Percentiles rank a stretch among this genome's conserved stretches.
These are phyloP conservation scores for Adansonia rubrostipa DNA, from an alignment of 441 rosid species.

Conservation along the genomic window DNA sequence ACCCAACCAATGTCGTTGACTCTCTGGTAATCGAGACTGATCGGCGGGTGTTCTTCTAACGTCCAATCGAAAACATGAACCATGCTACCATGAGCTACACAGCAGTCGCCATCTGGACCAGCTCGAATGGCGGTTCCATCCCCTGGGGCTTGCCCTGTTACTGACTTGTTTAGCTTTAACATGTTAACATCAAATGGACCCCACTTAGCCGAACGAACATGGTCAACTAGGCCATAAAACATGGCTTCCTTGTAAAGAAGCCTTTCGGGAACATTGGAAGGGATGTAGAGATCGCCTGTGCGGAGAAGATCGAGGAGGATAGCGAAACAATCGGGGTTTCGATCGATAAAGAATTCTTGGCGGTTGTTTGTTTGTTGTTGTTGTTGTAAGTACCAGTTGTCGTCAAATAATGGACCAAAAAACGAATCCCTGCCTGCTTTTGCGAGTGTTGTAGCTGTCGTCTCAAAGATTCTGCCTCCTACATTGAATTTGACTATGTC, in stretches of 20 bases:
- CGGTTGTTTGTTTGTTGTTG: slow-evolving; percentile 14
- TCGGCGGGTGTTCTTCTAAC: slow-evolving; percentile 77
- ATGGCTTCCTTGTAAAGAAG: slow-evolving; percentile 77
- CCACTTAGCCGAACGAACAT: slow-evolving; percentile 81
- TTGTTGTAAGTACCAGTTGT: slow-evolving; percentile 61
- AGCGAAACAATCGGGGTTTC: slow-evolving; percentile 86
- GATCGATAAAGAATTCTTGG: slow-evolving; percentile 63
- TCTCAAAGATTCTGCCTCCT: slow-evolving; percentile 84
- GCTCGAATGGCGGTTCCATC: slow-evolving; percentile 96
- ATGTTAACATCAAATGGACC: slow-evolving; percentile 85
- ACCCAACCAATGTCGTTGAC: slow-evolving; percentile 88
- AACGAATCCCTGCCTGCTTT: slow-evolving; percentile 85
- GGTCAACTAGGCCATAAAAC: slow-evolving; percentile 80
- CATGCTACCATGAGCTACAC: slow-evolving; percentile 89
- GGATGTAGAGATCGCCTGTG: slow-evolving; percentile 78
- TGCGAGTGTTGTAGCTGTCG: slow-evolving; percentile 85
- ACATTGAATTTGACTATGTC: slow-evolving; percentile 84
- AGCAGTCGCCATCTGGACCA: slow-evolving; percentile 89
- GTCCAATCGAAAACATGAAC: slow-evolving; percentile 92
- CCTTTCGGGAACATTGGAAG: slow-evolving; percentile 62
- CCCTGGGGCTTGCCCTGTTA: slow-evolving; percentile 85
- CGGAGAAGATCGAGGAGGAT: slow-evolving; percentile 94
- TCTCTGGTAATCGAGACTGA: slow-evolving; percentile 83
- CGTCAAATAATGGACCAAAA: slow-evolving; percentile 83
- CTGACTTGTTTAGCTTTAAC: slow-evolving; percentile 53